A percentile compares a stretch with the other conserved stretches of the same genome.
Conservation (phyloP, 495 filamentous ascomycete genomes). For the Hyaloscypha finlandica region DNA sequence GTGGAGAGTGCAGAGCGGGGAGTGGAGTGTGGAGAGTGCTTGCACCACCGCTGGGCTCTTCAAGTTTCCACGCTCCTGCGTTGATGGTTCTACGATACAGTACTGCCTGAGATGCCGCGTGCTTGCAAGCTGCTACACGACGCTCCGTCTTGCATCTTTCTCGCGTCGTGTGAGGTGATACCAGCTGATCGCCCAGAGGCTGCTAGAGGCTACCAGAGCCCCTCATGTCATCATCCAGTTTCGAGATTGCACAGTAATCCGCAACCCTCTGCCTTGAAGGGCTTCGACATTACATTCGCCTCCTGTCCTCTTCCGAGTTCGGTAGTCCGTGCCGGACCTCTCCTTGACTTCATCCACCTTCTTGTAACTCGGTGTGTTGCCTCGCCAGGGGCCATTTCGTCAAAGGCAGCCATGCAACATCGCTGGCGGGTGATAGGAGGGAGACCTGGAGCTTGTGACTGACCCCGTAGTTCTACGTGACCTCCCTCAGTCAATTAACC, state of each 20-base stretch:
- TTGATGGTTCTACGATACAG: no score
- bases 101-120: not conserved
- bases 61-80: no score
- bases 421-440: not conserved
- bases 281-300: not conserved
- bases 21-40: no score
- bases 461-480: no score
- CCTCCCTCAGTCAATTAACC: not conserved
- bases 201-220: no score
- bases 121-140: not conserved
- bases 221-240: not conserved
- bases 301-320: not conserved
- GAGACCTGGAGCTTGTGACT: no score
- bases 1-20: no score
- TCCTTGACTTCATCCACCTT: not conserved
- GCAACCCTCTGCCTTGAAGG: not conserved
- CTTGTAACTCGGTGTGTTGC: not conserved
- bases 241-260: not conserved
- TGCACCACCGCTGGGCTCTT: no score
- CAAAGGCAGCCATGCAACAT: not conserved
- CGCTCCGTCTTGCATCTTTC: not conserved
- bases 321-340: not conserved
- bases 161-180: not conserved
- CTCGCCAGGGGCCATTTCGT: not conserved
- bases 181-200: not conserved